Base-by-base conservation (phyloP, 176 grass and related monocot species). In the Avena sativa region DNA sequence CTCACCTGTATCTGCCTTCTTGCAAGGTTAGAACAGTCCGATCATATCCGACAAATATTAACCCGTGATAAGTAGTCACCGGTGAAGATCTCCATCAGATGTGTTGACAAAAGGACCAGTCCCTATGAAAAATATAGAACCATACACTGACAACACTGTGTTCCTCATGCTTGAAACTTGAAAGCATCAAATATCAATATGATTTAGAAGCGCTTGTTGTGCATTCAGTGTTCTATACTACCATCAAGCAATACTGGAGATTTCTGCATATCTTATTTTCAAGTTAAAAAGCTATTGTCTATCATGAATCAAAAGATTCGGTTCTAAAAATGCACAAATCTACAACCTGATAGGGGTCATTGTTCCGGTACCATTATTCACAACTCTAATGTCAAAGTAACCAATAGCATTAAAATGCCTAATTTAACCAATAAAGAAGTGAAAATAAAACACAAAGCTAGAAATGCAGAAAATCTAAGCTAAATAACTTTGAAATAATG, bases 31-130 rank as follows among this genome's bases (percentile, higher is more conserved):
- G 2, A 32, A 32, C 2, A 32, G 32, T 32, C 32, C 32, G 32
- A 32, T 32, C 32, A 32, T 32, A 32, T 32, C 32, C 32, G 32
- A 32, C 32, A 32, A 32, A 32, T 32, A 32, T 32, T 85, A 87
- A 97, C 95, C 95, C 93, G 84, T 23, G 89, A 91, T 85, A 97
- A 81, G 71, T 89, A 93, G 71, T 89, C 91, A 61, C 87, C 84
- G 5, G 89, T 85, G 83, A 97, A 92, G 44, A 97, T 93, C 76
- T 95, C 93, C 16, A 87, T 90, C 89, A 97, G 87, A 93, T 95
- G 95, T 87, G 95, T 95, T 74, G 92, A 93, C 58, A 97, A 87
- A 36, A 97, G 91, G 17, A 97, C 93, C 95, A 32, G 32, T 32
- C 32, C 32, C 32, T 32, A 32, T 32, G 0, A 32, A 32, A 32